Base-by-base conservation (phyloP, 441 rosid genomes). In the Corymbia calophylla region DNA sequence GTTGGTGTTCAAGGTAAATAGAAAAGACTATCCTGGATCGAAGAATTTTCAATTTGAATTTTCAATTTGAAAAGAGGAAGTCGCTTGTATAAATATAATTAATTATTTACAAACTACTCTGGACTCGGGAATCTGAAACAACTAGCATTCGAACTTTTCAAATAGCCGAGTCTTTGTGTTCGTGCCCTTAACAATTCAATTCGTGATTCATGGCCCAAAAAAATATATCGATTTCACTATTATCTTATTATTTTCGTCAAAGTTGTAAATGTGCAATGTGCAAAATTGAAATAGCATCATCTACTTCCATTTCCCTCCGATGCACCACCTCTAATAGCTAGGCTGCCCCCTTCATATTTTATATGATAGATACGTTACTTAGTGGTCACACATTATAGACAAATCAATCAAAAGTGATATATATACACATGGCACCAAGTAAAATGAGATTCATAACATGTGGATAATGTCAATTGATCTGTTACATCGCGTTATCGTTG, bases 401-500 rank as follows among this genome's bases (percentile, higher is more conserved):
- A 2, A 19, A 68, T 32, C 80, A 5, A 68, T 18, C 47, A 18
- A 32, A 32, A 68, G 39, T 32, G 39, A 68, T 12, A 32, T 5
- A 32, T 5, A 18, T 23, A 10, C 47, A 5, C 0, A 4, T 9
- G 11, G 47, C 11, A 25, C 39, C 25, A 2, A 68, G 47, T 32
- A 8, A 19, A 19, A 32, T 68, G 47, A 68, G 7, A 68, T 68
- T 68, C 80, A 18, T 68, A 32, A 27, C 44, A 32, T 18, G 6
- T 1, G 0, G 3, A n/a, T 10, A 15, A 64, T n/a, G 73, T n/a
- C 17, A 10, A 64, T 64, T 64, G 21, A n/a, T n/a, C 10, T 60
- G 27, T 12, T 60, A 58, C 1, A 1, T 58, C 0, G 7, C 1
- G 14, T 5, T 29, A 60, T 60, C 31, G 27, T 14, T 60, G 0